Evolutionary conservation across 2,329 filamentous ascomycete species (phyloP).

Genomic region (Sclerotinia spermophila): DNA sequence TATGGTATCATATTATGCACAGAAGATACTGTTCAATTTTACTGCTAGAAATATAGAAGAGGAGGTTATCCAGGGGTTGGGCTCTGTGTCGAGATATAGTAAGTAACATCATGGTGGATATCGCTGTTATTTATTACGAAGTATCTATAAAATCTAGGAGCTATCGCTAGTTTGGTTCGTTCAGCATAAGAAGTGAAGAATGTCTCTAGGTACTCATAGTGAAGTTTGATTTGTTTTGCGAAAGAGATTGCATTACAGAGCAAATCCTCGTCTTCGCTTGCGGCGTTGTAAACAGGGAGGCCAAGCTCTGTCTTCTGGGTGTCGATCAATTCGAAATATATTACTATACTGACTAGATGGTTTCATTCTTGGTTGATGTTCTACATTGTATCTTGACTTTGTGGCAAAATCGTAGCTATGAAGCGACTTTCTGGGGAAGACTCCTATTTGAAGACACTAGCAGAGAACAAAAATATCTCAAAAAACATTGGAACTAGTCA

Average conservation of each 20-base stretch:
- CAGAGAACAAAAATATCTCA: background rate
- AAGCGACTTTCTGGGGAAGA: background rate
- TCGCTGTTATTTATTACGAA: too few relatives aligned
- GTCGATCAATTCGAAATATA: background rate
- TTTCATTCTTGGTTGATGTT: background rate
- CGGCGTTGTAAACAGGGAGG: background rate
- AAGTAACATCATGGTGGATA: too few relatives aligned
- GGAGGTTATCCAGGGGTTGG: too few relatives aligned
- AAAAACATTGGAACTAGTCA: background rate
- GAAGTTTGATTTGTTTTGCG: accelerated
- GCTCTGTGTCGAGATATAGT: too few relatives aligned
- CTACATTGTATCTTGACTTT: background rate
- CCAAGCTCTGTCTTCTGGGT: background rate
- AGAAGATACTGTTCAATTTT: too few relatives aligned
- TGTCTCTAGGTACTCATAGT: too few relatives aligned
- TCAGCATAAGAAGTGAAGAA: too few relatives aligned
- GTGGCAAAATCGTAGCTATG: background rate
- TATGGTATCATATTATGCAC: too few relatives aligned
- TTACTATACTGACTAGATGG: accelerated
- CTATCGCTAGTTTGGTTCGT: too few relatives aligned
- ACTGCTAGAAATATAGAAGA: too few relatives aligned
- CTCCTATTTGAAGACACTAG: background rate
- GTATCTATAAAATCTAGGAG: too few relatives aligned
- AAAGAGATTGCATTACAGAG: background rate
- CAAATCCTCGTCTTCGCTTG: background rate